Evolutionary conservation across 2,329 filamentous ascomycete genomes (phyloP).

Genomic region (Fusarium duplospermum): DNA sequence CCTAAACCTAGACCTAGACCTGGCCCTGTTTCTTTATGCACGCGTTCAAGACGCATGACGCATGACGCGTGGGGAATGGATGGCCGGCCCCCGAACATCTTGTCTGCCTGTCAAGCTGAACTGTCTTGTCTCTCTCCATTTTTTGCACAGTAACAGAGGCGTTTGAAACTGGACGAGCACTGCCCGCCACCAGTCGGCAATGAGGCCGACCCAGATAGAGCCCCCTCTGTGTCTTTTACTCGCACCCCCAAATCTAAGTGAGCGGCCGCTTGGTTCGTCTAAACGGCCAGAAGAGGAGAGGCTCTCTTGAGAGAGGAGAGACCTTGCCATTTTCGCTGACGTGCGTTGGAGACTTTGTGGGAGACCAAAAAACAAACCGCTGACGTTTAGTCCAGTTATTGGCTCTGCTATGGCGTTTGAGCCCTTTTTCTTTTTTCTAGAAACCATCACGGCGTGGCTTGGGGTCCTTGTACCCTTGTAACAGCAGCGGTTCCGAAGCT

Average conservation of each 20-base stretch:
- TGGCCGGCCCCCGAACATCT: neutral
- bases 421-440: constrained; percentile 4
- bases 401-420: neutral
- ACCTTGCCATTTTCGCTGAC: neutral
- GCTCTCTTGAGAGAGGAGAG: neutral
- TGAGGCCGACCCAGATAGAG: neutral
- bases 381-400: neutral
- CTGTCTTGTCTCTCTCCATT: neutral
- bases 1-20: no score
- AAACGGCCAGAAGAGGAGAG: neutral
- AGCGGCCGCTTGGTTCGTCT: neutral
- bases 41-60: constrained; percentile 7
- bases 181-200: neutral
- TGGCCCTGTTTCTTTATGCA: neutral
- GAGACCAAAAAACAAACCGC: neutral
- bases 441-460: neutral
- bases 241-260: neutral
- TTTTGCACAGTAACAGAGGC: neutral
- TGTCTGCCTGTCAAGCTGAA: neutral
- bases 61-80: neutral
- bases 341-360: neutral
- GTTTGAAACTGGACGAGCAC: neutral
- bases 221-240: neutral
- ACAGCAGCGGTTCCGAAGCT: neutral
- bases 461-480: neutral